phyloP scores from a whole-genome alignment of 169 alveolate genomes.

The Plasmodium adleri region DNA sequence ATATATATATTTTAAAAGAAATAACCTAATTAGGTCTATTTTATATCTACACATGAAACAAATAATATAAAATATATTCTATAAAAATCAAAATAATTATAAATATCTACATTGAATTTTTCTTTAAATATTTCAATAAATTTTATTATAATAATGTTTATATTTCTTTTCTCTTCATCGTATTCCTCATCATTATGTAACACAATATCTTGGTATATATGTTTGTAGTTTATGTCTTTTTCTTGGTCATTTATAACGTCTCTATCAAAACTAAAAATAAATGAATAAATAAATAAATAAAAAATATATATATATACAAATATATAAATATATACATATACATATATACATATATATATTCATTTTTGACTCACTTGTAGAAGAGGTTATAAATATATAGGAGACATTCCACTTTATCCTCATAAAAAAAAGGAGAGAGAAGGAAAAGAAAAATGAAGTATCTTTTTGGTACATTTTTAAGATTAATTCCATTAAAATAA shows the following conservation, averaged over 20 bases:
- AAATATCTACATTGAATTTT: slow-evolving; percentile 45
- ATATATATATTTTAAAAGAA: too few species aligned
- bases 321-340: background rate
- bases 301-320: background rate
- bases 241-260: slow-evolving; percentile 57
- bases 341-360: background rate
- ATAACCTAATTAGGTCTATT: background rate
- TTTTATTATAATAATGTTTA: slow-evolving; percentile 63
- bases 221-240: slow-evolving; percentile 33
- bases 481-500: slow-evolving; percentile 33
- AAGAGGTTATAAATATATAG: slow-evolving; percentile 49
- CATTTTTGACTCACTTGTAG: slow-evolving; percentile 23
- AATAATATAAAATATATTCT: slow-evolving; percentile 61
- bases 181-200: slow-evolving; percentile 50
- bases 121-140: slow-evolving; percentile 66
- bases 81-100: slow-evolving; percentile 69
- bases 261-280: slow-evolving; percentile 25
- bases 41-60: slow-evolving; percentile 60
- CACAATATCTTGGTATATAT: slow-evolving; percentile 31
- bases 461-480: slow-evolving; percentile 42
- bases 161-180: slow-evolving; percentile 27
- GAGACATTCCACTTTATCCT: slow-evolving; percentile 38
- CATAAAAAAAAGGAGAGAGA: slow-evolving; percentile 53
- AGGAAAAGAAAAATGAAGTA: slow-evolving; percentile 43
- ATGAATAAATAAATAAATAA: background rate